Evolutionary conservation across 306 rosid species (phyloP).

Genomic region (Prunus mira): DNA sequence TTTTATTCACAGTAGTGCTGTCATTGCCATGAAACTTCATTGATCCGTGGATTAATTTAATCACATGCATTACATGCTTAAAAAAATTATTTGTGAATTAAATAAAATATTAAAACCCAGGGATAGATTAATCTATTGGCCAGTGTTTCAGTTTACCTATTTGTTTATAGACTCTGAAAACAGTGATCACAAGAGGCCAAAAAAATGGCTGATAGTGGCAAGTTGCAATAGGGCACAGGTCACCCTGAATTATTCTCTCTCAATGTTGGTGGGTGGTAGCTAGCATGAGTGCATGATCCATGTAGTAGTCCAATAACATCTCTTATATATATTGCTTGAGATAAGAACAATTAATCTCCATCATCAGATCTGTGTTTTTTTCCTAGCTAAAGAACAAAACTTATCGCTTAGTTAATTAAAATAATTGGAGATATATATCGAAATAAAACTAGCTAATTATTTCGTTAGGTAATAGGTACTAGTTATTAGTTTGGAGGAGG

Average conservation of each 20-base stretch:
- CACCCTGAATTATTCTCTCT: constrained; percentile 2
- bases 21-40: constrained; percentile 6
- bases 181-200: neutral
- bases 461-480: neutral
- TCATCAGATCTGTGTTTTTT: neutral
- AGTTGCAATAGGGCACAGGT: neutral
- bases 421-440: neutral
- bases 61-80: neutral
- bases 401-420: neutral
- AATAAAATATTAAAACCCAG: neutral
- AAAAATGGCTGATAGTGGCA: neutral
- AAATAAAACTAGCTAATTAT: constrained; percentile 1
- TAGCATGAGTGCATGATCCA: neutral
- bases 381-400: neutral
- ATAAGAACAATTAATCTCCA: neutral
- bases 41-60: neutral
- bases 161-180: neutral
- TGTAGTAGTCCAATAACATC: neutral
- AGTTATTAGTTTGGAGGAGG: neutral
- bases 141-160: neutral
- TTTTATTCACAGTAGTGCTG: neutral
- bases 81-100: neutral
- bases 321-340: neutral
- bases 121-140: neutral
- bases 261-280: neutral